A percentile compares a stretch with the other conserved stretches of the same genome.
Conservation (phyloP, 2,329 filamentous ascomycete genomes). For the Canariomyces notabilis region DNA sequence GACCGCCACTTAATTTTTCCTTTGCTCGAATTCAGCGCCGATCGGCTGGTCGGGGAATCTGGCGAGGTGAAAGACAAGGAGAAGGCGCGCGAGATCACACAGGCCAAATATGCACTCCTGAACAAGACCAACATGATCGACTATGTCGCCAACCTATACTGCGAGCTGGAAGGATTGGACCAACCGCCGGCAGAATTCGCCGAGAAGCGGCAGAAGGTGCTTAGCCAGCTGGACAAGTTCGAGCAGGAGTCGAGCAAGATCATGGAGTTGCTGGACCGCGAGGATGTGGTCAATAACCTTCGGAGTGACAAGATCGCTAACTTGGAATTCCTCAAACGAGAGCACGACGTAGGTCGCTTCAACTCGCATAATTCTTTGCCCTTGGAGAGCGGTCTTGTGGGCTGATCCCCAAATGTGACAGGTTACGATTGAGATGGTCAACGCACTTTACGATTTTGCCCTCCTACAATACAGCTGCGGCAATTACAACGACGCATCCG, state of each 20-base stretch:
- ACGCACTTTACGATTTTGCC: constrained; percentile 91
- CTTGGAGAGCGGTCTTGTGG: not conserved
- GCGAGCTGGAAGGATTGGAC: constrained; percentile 76
- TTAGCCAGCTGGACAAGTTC: constrained; percentile 75
- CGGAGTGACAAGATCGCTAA: constrained; percentile 97
- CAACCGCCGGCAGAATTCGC: constrained; percentile 79
- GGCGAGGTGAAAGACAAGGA: constrained; percentile 48
- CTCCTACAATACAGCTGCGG: constrained; percentile 98
- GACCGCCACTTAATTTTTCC: constrained; percentile 96
- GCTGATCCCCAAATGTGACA: constrained; percentile 29
- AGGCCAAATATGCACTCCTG: constrained; percentile 87
- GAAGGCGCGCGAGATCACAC: constrained; percentile 64
- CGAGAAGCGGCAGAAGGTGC: constrained; percentile 83
- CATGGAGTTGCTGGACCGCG: constrained; percentile 76
- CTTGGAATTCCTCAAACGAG: constrained; percentile 95
- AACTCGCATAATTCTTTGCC: not conserved
- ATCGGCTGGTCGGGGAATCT: constrained; percentile 66
- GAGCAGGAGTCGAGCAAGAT: constrained; percentile 88
- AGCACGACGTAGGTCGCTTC: constrained; percentile 65
- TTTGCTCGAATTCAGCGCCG: constrained; percentile 84
- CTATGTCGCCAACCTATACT: constrained; percentile 88
- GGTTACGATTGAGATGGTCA: constrained; percentile 92
- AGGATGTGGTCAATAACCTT: constrained; percentile 85
- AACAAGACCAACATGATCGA: constrained; percentile 99
- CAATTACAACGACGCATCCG: constrained; percentile 83